Base-by-base conservation (phyloP, 331 rosid genomes). In the Quercus tomentella region DNA sequence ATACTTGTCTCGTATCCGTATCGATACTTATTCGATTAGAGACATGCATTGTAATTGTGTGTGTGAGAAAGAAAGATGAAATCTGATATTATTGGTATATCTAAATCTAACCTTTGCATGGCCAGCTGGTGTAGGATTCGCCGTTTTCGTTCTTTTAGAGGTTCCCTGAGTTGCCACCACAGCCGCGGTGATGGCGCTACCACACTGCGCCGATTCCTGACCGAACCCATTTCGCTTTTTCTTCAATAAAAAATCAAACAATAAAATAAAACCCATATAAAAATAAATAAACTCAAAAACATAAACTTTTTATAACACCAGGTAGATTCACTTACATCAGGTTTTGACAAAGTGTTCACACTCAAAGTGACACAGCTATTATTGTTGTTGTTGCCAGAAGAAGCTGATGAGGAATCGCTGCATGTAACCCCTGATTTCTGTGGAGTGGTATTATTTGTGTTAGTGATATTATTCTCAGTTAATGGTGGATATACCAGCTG, bases 401-500 rank as follows among this genome's bases (percentile, higher is more conserved):
- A 82, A 11, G 88, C 80, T 9, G 91, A 84, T 21, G 94, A 93
- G 43, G 89, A 79, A 72, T 88, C 91, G 63, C 88, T 90, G 26
- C 96, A 93, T 76, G 93, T 83, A 86, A 88, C 30, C 1, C 80
- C 81, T 12, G 94, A 89, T 81, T 86, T 92, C 79, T 86, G 91
- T 23, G 84, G 81, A 28, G 87, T 74, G 17, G 87, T 74, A 5
- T 26, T 21, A 26, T 57, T 74, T 22, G 87, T 74, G 23, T 84
- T 74, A 5, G 43, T 21, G 28, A 54, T 74, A 49, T 3, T 49
- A 71, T 76, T 78, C 35, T 81, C 80, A 18, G 54, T 11, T 49
- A 14, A 4, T 12, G 54, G 5, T 3, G 83, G 45, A 73, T 81
- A n/a, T 33, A 79, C 23, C 1, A 62, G n/a, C 16, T 75, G n/a